phyloP scores from a whole-genome alignment of 2,329 filamentous ascomycete genomes.

The Apiospora rasikravindrae region DNA sequence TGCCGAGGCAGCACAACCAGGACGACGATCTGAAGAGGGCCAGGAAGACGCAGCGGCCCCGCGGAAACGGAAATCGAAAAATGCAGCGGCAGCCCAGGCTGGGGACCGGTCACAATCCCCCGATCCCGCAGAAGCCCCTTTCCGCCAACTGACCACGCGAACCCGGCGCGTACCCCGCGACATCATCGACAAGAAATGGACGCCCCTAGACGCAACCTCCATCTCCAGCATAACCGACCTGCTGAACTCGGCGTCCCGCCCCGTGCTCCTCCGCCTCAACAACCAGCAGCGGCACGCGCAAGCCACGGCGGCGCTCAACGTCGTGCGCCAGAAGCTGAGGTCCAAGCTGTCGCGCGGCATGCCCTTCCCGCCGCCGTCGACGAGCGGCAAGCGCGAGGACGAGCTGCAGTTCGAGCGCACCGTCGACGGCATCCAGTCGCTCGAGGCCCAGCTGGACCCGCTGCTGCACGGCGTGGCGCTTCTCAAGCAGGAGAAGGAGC shows the following conservation, averaged over 20 bases:
- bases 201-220: slow-evolving; percentile 58
- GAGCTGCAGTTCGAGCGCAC: slow-evolving; percentile 72
- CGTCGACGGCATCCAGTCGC: slow-evolving; percentile 59
- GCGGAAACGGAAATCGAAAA: not conserved
- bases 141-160: slow-evolving; percentile 57
- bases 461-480: slow-evolving; percentile 67
- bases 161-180: slow-evolving; percentile 63
- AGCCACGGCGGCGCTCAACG: slow-evolving; percentile 60
- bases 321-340: slow-evolving; percentile 60
- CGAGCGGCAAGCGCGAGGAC: slow-evolving; percentile 53
- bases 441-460: slow-evolving; percentile 66
- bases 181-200: slow-evolving; percentile 73
- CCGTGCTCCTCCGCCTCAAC: slow-evolving; percentile 63
- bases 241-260: slow-evolving; percentile 63
- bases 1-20: slow-evolving; percentile 21
- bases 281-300: slow-evolving; percentile 55
- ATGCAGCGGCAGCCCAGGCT: slow-evolving; percentile 21
- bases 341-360: slow-evolving; percentile 64
- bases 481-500: slow-evolving; percentile 61
- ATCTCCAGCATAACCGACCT: slow-evolving; percentile 61
- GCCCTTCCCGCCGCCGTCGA: slow-evolving; percentile 66
- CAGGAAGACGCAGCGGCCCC: slow-evolving; percentile 27
- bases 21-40: not conserved
- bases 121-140: slow-evolving; percentile 38
- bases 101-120: slow-evolving; percentile 32